Percentiles rank a stretch among this genome's conserved stretches.
Evolutionary conservation across 179 eudicot genomes (phyloP).

Genomic region (Vitellaria paradoxa): DNA sequence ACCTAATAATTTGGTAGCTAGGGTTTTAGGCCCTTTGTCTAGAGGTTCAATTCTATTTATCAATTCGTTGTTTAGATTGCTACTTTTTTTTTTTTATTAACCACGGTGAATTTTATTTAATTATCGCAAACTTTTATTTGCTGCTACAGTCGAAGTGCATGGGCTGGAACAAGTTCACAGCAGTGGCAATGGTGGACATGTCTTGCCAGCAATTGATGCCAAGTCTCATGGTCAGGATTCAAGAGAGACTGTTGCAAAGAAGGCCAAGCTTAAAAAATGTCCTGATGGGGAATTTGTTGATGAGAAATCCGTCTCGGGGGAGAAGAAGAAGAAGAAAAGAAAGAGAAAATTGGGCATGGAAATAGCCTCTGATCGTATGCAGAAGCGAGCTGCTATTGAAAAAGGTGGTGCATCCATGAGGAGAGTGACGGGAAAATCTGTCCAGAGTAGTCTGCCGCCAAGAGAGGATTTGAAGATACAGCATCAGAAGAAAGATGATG

Average conservation of each 20-base stretch:
- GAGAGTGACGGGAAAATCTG: slow-evolving; percentile 21
- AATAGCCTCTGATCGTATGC: slow-evolving; percentile 20
- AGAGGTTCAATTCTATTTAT: too few relatives aligned
- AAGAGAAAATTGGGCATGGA: slow-evolving; percentile 34
- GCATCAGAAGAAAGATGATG: slow-evolving; percentile 24
- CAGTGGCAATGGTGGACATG: slow-evolving; percentile 11
- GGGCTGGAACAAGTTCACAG: slow-evolving; percentile 18
- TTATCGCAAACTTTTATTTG: too few relatives aligned
- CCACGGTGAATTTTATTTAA: too few relatives aligned
- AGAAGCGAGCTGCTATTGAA: slow-evolving; percentile 22
- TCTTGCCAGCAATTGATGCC: not conserved
- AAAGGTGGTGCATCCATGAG: slow-evolving; percentile 14
- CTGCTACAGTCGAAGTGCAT: not conserved
- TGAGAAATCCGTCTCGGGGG: slow-evolving; percentile 29
- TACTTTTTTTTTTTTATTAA: too few relatives aligned
- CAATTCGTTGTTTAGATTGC: too few relatives aligned
- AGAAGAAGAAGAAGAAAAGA: slow-evolving; percentile 47
- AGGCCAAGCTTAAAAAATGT: slow-evolving; percentile 51
- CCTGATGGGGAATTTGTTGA: slow-evolving; percentile 36
- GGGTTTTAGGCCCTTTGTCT: too few relatives aligned
- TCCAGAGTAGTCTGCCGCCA: slow-evolving; percentile 15
- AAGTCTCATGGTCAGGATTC: not conserved
- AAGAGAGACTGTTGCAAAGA: slow-evolving; percentile 27
- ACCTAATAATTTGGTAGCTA: too few relatives aligned
- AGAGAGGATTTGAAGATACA: slow-evolving; percentile 24